Evolutionary conservation across 1,284 basidiomycete genomes (phyloP).

Genomic region (Mycosarcoma mackinlayi): DNA sequence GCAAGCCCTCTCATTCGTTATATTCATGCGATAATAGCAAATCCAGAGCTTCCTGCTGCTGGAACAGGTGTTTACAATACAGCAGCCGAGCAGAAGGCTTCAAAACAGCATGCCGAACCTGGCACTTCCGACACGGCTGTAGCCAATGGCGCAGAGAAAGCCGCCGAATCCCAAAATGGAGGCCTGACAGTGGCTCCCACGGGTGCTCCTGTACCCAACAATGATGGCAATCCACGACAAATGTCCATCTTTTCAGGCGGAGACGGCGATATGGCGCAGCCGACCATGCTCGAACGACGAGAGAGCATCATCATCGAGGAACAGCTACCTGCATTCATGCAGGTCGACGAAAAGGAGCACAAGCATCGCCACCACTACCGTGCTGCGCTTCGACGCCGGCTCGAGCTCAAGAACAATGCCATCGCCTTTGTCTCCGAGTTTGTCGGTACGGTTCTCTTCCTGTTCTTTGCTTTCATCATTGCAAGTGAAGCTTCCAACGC

Average conservation of each 20-base stretch:
- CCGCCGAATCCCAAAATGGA: conserved; percentile 21
- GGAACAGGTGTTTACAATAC: conserved; percentile 32
- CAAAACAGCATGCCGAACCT: background rate
- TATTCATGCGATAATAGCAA: conserved; percentile 22
- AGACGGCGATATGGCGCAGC: background rate
- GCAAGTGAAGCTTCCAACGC: conserved; percentile 48
- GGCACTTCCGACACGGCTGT: conserved; percentile 17
- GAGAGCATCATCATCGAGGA: conserved; percentile 42
- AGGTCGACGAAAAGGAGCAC: conserved; percentile 45
- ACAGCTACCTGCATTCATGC: conserved; percentile 47
- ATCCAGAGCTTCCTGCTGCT: conserved; percentile 30
- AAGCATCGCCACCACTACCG: conserved; percentile 47
- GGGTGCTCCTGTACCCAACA: conserved; percentile 32
- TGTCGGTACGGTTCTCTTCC: conserved; percentile 70
- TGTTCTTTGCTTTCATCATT: conserved; percentile 58
- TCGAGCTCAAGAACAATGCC: conserved; percentile 72
- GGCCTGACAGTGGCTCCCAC: conserved; percentile 33
- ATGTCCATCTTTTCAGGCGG: conserved; percentile 42
- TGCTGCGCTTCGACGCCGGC: conserved; percentile 27
- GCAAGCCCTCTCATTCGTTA: no score
- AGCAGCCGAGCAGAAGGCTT: conserved; percentile 3
- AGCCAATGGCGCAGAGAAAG: background rate
- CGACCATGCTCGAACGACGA: conserved; percentile 27
- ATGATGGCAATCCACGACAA: conserved; percentile 22
- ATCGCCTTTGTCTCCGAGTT: conserved; percentile 71